These are phyloP conservation scores for Nakataea oryzae DNA, from an alignment of 2,329 filamentous ascomycete genomes.

Conservation along the genomic window DNA sequence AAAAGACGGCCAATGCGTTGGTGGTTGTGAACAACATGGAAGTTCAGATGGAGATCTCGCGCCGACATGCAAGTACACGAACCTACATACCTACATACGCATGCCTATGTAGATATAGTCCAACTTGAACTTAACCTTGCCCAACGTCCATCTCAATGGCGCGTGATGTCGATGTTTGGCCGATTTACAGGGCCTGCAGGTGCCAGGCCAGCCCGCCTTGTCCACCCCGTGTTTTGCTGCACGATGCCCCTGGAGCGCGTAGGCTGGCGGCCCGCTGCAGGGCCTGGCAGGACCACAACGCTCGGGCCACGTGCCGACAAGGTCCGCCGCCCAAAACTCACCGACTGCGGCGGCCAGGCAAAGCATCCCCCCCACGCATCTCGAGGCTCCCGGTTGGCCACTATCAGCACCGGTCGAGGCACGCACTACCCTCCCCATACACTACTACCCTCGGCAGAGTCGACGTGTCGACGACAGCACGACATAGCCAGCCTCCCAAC, in stretches of 20 bases:
- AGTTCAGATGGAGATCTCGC: too few relatives aligned
- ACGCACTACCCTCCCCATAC: neutral
- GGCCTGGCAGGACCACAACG: neutral
- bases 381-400: neutral
- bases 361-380: neutral
- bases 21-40: too few relatives aligned
- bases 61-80: too few relatives aligned
- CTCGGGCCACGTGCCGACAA: neutral
- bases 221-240: neutral
- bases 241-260: neutral
- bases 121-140: too few relatives aligned
- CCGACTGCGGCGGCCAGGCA: neutral
- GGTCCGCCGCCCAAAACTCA: neutral
- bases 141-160: neutral
- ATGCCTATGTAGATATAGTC: too few relatives aligned
- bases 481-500: too few relatives aligned
- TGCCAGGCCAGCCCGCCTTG: neutral
- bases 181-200: neutral
- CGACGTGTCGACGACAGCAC: neutral
- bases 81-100: too few relatives aligned
- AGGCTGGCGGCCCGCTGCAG: neutral
- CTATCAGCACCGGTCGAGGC: neutral
- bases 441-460: neutral
- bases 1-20: too few relatives aligned
- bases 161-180: neutral